A percentile compares a stretch with the other conserved stretches of the same genome.
Conservation (phyloP, 208 protist genomes). For the Trypanosoma mega region DNA sequence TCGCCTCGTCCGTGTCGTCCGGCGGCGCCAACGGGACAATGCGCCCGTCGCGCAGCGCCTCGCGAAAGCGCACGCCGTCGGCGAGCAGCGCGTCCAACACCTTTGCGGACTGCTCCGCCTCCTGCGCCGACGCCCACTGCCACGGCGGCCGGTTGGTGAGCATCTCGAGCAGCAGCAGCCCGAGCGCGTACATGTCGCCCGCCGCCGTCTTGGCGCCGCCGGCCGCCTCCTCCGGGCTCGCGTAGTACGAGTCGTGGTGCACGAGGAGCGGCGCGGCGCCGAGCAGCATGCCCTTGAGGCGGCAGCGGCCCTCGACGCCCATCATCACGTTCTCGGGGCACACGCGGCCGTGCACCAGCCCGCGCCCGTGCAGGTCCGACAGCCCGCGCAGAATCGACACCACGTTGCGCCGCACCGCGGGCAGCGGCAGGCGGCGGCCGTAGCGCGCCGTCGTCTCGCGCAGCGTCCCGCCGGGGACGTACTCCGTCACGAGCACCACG, state of each 20-base stretch:
- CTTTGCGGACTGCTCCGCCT: constrained; percentile 8
- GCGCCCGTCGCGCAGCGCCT: constrained; percentile 24
- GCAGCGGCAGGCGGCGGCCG: constrained; percentile 17
- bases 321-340: constrained; percentile 32
- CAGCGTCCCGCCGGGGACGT: constrained; percentile 24
- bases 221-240: constrained; percentile 34
- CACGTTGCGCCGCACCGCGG: constrained; percentile 17
- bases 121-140: constrained; percentile 30
- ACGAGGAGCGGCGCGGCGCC: constrained; percentile 20
- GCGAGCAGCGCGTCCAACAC: constrained; percentile 24
- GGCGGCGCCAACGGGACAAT: constrained; percentile 14
- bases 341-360: constrained; percentile 28
- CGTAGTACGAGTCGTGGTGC: constrained; percentile 21
- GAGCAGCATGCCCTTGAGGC: constrained; percentile 23
- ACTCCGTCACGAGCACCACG: constrained; percentile 21
- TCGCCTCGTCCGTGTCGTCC: constrained; percentile 4
- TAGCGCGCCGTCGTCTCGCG: constrained; percentile 22
- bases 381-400: constrained; percentile 25
- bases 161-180: constrained; percentile 32
- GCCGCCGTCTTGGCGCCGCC: constrained; percentile 17
- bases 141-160: constrained; percentile 29
- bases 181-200: constrained; percentile 25
- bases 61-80: constrained; percentile 15
- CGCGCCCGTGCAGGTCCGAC: constrained; percentile 24
- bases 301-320: constrained; percentile 24